phyloP scores from a whole-genome alignment of 441 rosid species.

The Dalechampia spathulata region DNA sequence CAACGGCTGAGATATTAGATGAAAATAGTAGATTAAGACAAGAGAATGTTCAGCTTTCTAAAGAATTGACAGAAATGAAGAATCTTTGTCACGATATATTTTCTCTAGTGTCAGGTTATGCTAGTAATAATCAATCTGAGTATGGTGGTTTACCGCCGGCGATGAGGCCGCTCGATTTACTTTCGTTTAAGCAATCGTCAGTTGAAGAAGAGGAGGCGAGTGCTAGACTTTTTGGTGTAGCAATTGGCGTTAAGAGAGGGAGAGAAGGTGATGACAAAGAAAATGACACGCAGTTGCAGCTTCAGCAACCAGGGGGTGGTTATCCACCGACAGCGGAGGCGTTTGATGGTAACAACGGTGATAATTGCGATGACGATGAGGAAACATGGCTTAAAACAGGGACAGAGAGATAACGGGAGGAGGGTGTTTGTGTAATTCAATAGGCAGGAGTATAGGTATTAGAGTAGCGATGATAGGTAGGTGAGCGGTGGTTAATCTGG shows the following conservation, averaged over 20 bases:
- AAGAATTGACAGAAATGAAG: slow-evolving; percentile 58
- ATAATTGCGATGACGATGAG: too few relatives aligned
- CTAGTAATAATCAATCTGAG: slow-evolving; percentile 27
- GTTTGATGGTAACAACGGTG: slow-evolving; percentile 21
- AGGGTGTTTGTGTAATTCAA: too few relatives aligned
- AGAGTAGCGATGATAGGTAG: too few relatives aligned
- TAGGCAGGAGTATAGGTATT: too few relatives aligned
- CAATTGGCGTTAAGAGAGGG: slow-evolving; percentile 67
- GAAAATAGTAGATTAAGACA: slow-evolving; percentile 79
- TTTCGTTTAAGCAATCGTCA: slow-evolving; percentile 17
- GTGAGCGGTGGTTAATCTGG: too few relatives aligned
- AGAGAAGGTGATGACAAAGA: slow-evolving; percentile 33
- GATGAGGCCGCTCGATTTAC: slow-evolving; percentile 38
- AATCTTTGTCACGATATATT: slow-evolving; percentile 54
- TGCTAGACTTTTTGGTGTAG: slow-evolving; percentile 74
- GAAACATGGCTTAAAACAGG: slow-evolving; percentile 37
- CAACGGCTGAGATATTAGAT: slow-evolving; percentile 47
- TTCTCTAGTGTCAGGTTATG: slow-evolving; percentile 50
- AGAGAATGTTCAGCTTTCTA: slow-evolving; percentile 57
- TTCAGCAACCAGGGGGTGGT: slow-evolving; percentile 26
- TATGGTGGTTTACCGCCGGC: slow-evolving; percentile 20
- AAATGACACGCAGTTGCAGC: slow-evolving; percentile 19
- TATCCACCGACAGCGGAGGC: slow-evolving; percentile 34
- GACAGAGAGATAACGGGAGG: too few relatives aligned
- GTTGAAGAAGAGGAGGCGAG: slow-evolving; percentile 23